Base-by-base conservation (phyloP, 116 monocot species). In the Zostera marina region DNA sequence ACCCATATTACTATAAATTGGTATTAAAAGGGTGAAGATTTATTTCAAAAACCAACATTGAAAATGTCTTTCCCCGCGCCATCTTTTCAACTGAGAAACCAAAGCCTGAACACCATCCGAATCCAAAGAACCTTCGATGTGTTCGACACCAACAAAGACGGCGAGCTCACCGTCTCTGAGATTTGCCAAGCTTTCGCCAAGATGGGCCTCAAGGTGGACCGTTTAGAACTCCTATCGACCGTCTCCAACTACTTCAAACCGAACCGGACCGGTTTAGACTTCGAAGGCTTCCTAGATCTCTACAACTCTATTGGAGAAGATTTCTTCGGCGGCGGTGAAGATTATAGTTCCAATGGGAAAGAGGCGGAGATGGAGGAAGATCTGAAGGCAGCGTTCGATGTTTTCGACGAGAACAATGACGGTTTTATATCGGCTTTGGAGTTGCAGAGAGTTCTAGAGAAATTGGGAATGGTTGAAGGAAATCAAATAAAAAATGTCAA, bases 341-440 rank as follows among this genome's bases (percentile, higher is more conserved):
- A 21, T 5, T 59, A 56, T 0, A n/a, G 47, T 44, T 9, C 14
- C 5, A 22, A n/a, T n/a, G 14, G 11, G 26, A 46, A 49, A 22
- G 58, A 56, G 38, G 60, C 12, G 43, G 73, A 54, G 66, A 65
- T 19, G 63, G 68, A 70, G 42, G 71, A 71, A 42, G 79, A 83
- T 55, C 73, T 83, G 66, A 53, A 5, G 63, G 83, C 76, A 68
- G 83, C 79, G 47, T 84, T 84, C 66, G 61, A 12, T 52, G 79
- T 83, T 45, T 83, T 83, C 55, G 83, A 83, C 62, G 73, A 66
- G 73, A 67, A 83, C 53, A 73, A 79, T 0, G 83, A 84, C 47
- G 83, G 83, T 39, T 84, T 70, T 56, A 84, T 84, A 16, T 79
- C 79, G 41, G 83, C 76, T 13, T 52, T 47, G 52, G 83, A 84